phyloP scores from a whole-genome alignment of 345 rosid species.

The Eucalyptus sp. region DNA sequence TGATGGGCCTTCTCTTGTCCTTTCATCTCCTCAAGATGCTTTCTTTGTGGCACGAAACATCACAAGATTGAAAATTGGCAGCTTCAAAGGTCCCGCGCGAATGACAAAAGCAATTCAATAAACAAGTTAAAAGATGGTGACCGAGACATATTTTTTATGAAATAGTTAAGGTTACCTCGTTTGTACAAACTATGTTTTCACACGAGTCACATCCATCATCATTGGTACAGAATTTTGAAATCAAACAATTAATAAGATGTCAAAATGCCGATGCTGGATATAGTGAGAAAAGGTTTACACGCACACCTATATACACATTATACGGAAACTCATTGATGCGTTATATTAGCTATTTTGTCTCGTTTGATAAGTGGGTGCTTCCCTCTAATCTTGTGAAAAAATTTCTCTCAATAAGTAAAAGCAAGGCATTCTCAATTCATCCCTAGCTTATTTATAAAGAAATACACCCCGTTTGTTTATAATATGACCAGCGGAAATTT shows the following conservation, averaged over 20 bases:
- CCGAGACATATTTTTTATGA: background rate
- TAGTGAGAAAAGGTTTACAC: background rate
- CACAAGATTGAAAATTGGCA: background rate
- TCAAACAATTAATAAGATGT: background rate
- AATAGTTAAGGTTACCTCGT: background rate
- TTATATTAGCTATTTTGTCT: background rate
- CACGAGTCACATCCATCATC: background rate
- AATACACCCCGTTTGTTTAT: background rate
- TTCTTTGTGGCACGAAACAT: background rate
- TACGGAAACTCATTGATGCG: background rate
- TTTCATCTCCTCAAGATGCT: background rate
- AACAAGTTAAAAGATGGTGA: background rate
- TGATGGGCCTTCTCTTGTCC: background rate
- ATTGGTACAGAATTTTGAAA: background rate
- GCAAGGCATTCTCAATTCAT: background rate
- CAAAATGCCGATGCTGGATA: background rate
- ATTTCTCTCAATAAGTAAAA: background rate
- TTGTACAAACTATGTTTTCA: background rate
- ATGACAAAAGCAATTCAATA: background rate
- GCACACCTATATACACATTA: background rate
- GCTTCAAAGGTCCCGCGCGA: background rate
- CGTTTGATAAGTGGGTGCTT: background rate
- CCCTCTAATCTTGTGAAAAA: background rate
- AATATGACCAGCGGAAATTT: background rate
- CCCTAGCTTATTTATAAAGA: background rate